phyloP scores from a whole-genome alignment of 768 basidiomycete species.

The Lentinus tigrinus region DNA sequence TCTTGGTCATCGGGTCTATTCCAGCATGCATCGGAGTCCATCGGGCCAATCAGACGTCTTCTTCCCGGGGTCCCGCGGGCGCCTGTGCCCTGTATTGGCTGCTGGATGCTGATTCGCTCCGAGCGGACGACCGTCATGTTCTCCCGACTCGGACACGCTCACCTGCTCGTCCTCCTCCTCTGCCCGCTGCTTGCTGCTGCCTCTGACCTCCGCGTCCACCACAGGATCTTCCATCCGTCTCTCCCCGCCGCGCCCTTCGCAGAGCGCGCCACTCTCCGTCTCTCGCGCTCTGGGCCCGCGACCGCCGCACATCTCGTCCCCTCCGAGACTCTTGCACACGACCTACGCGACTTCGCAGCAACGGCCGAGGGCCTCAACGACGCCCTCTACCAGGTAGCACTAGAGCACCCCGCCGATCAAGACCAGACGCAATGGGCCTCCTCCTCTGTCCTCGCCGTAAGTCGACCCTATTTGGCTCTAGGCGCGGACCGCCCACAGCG shows the following conservation, averaged over 20 bases:
- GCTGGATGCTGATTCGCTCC: conserved; percentile 13
- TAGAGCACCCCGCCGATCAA: conserved; percentile 46
- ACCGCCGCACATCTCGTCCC: conserved; percentile 29
- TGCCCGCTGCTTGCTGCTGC: conserved; percentile 19
- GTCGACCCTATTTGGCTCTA: conserved; percentile 21
- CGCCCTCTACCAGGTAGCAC: conserved; percentile 71
- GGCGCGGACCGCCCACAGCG: not conserved
- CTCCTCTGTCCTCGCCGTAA: conserved; percentile 61
- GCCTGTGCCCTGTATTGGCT: not conserved
- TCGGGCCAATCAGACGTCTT: conserved; percentile 17
- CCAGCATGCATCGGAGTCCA: too few species aligned
- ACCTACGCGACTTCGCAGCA: conserved; percentile 46
- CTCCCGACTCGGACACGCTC: conserved; percentile 28
- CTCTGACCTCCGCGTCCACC: conserved; percentile 37
- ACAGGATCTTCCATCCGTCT: conserved; percentile 53
- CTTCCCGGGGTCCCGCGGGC: conserved; percentile 1
- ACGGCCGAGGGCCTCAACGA: conserved; percentile 33
- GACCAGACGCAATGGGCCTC: conserved; percentile 50
- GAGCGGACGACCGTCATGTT: conserved; percentile 12
- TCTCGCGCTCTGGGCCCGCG: conserved; percentile 27
- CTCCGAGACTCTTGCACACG: conserved; percentile 41
- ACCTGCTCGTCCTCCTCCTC: conserved; percentile 24
- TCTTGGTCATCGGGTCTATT: conserved; percentile 2
- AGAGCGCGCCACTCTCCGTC: conserved; percentile 41
- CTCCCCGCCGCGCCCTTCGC: conserved; percentile 35